Base-by-base conservation (phyloP, 352 stramenopile species). In the Phytophthora megakarya region DNA sequence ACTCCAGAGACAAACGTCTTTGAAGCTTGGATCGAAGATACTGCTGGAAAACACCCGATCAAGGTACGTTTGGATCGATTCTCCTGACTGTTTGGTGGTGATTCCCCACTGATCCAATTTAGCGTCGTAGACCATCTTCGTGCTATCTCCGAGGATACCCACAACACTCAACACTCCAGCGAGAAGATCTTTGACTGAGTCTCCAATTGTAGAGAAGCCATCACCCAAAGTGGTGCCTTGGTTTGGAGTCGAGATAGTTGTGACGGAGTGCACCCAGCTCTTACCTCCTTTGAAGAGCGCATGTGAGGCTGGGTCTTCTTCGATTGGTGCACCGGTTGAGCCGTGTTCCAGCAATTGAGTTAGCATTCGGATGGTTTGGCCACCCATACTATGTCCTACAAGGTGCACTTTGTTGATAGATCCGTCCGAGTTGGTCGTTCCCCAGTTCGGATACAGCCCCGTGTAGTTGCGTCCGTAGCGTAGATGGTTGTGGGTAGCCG, bases 321-420 rank as follows among this genome's bases (percentile, higher is more conserved):
- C 48, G 10, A 74, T 64, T 0, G 73, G 80, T 1, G 83, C 73
- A 0, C 77, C 80, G 6, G 56, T 73, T 0, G 58, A 74, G 8
- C 85, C 85, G 8, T 89, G 65, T 15, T 57, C 49, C 0, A 92
- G 70, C 22, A 93, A 21, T 63, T 92, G 76, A 19, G 82, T 56
- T 11, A 93, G 66, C 80, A 90, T 93, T 37, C 84, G 79, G n/a
- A 90, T 69, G 9, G 84, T 93, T 58, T 86, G 77, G 15, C 84
- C 84, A 33, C 84, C 84, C 82, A 93, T 92, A 32, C 76, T 89
- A 79, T 93, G 84, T n/a, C 84, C 82, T 3, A 93, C 18, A 15
- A 93, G 54, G 49, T 91, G 81, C 1, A 93, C 55, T 50, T 88
- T 90, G 50, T 89, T 81, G 47, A 88, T 63, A 6, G 65, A 73